Percentiles rank a stretch among this genome's conserved stretches.
phyloP scores from a whole-genome alignment of 148 eudicot genomes.

The Tetragonia tetragonoides region DNA sequence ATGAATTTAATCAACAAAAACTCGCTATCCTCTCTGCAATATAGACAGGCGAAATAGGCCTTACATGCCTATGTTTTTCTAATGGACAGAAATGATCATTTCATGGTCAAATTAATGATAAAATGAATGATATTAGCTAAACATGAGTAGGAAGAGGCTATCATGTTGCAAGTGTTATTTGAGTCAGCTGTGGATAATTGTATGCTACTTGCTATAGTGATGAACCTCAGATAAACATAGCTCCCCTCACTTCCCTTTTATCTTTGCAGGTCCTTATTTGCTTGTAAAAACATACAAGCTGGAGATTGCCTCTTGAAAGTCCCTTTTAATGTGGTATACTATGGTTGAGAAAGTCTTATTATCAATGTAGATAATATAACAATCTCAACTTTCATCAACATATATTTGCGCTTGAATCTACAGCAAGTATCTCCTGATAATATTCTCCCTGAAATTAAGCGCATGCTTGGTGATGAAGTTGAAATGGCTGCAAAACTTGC shows the following conservation, averaged over 20 bases:
- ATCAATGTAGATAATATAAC: neutral
- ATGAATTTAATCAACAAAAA: neutral
- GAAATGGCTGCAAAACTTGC: conserved; percentile 67
- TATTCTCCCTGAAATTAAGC: conserved; percentile 46
- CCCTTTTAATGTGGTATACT: conserved; percentile 62
- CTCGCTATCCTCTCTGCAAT: neutral
- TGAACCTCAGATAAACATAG: neutral
- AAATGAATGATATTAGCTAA: neutral
- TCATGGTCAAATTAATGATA: neutral
- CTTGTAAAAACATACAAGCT: conserved; percentile 41
- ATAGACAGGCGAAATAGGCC: neutral
- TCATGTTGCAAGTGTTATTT: neutral
- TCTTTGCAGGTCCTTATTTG: conserved; percentile 53
- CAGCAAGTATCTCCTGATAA: conserved; percentile 75
- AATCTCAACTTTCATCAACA: conserved; percentile 3
- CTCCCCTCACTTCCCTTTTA: neutral
- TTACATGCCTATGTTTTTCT: neutral
- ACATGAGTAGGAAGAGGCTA: neutral
- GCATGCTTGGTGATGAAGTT: conserved; percentile 50
- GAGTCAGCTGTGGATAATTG: neutral
- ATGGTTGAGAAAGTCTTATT: conserved; percentile 6
- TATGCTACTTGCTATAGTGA: neutral
- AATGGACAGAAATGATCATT: neutral
- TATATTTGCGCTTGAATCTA: conserved; percentile 19
- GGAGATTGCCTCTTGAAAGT: conserved; percentile 77